Base-by-base conservation (phyloP, 257 asterid species). In the Solanum stenotomum region DNA sequence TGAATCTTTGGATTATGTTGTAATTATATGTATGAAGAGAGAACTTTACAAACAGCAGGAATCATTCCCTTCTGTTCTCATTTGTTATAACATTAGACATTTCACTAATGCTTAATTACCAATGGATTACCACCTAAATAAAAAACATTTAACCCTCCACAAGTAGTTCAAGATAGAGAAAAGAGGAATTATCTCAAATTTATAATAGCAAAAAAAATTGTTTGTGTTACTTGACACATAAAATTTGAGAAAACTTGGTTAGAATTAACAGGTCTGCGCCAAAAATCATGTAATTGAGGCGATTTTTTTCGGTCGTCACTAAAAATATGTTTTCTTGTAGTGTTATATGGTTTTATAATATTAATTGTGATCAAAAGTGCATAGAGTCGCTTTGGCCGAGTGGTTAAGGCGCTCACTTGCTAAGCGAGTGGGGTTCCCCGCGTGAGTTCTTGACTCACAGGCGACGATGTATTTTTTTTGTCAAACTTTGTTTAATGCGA, bases 331-430 rank as follows among this genome's bases (percentile, higher is more conserved):
- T 49, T 14, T 49, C 61, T 46, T 46, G 56, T 46, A 46, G 56
- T 13, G 18, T 14, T 14, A 14, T 46, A 46, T 46, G 0, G 3
- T 14, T 46, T 46, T 46, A 46, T 46, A 46, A 4, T 46, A 46
- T 46, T 46, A 46, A 14, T 46, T 46, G 56, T 46, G 20, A 46
- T 46, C 56, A 14, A 14, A 46, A 46, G 56, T 46, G 11, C 25
- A 56, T 18, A 56, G 11, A 23, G 94, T 90, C 94, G 92, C 93
- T 90, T 94, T 94, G 97, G 97, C 96, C 94, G 95, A 93, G 96
- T 93, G 94, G 95, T 94, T 93, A 92, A 90, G 94, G 92, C 93
- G 93, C 92, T 93, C 91, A 92, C 92, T 93, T 92, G 92, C 49
- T 49, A 75, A 40, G 75, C 56, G 15, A 98, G 93, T 95, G 96